Conservation (phyloP, 768 basidiomycete species). For the Psilocybe subaeruginosa region DNA sequence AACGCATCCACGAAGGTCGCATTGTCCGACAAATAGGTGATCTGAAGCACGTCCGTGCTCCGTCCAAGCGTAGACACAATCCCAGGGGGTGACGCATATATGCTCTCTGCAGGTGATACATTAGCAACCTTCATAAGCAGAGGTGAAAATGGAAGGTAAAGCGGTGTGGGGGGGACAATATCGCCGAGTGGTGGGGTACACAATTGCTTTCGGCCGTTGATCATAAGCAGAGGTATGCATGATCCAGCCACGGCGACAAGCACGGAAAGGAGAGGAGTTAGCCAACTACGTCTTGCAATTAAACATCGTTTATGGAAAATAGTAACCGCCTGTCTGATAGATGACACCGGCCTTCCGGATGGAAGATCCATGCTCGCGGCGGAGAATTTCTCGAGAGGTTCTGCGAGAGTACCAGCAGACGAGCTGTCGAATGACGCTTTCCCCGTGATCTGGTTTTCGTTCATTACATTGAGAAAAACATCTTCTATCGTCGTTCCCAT, state of each 20-base stretch:
- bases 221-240: constrained; percentile 69
- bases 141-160: constrained; percentile 60
- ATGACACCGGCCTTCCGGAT: constrained; percentile 54
- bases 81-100: constrained; percentile 44
- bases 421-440: not conserved
- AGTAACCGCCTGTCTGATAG: constrained; percentile 66
- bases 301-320: constrained; percentile 75
- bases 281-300: constrained; percentile 68
- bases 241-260: constrained; percentile 62
- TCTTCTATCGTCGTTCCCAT: constrained; percentile 80
- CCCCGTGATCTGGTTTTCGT: constrained; percentile 27
- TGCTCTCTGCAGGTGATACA: not conserved
- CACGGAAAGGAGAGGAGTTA: constrained; percentile 59
- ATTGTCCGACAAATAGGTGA: constrained; percentile 52
- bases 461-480: constrained; percentile 80
- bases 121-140: constrained; percentile 18
- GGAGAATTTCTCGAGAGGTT: constrained; percentile 3
- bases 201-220: constrained; percentile 50
- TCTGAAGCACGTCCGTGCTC: constrained; percentile 33
- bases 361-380: constrained; percentile 40
- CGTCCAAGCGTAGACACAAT: constrained; percentile 53
- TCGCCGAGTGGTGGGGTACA: constrained; percentile 47
- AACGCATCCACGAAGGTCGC: constrained; percentile 61
- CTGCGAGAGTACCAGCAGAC: not conserved
- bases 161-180: constrained; percentile 37